These are phyloP conservation scores for Leishmania braziliensis DNA, from an alignment of 208 protist genomes.

Conservation along the genomic window DNA sequence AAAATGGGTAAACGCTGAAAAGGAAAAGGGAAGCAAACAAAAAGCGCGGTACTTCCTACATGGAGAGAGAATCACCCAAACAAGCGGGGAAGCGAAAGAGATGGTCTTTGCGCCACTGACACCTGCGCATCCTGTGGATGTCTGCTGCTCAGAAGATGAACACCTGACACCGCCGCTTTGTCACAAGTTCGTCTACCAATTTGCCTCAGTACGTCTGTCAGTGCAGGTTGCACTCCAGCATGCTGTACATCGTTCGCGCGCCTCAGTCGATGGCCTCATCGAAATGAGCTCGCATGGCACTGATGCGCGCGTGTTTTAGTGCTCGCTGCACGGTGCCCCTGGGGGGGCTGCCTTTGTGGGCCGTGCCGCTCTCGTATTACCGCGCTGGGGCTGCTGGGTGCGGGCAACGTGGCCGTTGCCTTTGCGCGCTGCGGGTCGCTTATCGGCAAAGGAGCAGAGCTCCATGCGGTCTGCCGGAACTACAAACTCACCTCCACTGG, in stretches of 20 bases:
- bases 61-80: background rate
- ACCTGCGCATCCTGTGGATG: background rate
- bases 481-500: constrained; percentile 62
- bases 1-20: background rate
- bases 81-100: background rate
- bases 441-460: constrained; percentile 29
- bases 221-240: background rate
- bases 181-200: background rate
- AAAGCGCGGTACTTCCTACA: background rate
- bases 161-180: too few species aligned
- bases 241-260: background rate
- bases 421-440: constrained; percentile 13
- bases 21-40: constrained; percentile 8
- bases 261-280: background rate
- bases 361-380: background rate
- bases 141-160: background rate
- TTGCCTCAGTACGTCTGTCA: background rate
- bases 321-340: background rate
- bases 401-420: constrained; percentile 2
- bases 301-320: background rate
- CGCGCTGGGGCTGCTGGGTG: background rate
- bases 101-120: background rate
- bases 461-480: constrained; percentile 40
- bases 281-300: background rate
- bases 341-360: background rate